Evolutionary conservation across 2,329 filamentous ascomycete genomes (phyloP).

Genomic region (Fusarium continuum): DNA sequence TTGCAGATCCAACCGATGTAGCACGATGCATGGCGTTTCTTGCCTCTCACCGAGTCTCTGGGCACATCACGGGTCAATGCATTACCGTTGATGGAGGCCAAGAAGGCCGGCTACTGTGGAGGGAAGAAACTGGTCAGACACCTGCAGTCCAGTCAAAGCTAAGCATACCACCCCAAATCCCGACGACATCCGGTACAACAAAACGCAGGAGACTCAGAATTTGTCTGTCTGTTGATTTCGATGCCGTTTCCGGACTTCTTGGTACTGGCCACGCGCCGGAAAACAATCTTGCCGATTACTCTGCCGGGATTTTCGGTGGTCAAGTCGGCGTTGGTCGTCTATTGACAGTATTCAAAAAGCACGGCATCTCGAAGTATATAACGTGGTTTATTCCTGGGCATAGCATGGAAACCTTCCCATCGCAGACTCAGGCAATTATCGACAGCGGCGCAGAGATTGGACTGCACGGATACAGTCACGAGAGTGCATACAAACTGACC

Average conservation of each 20-base stretch:
- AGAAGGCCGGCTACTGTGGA: neutral
- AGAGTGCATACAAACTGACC: neutral
- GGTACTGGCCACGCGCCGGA: neutral
- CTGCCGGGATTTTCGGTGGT: neutral
- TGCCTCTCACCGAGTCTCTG: neutral
- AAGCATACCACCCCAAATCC: neutral
- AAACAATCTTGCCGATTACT: neutral
- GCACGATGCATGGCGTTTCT: neutral
- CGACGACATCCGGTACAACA: neutral
- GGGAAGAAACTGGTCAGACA: neutral
- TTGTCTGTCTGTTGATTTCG: neutral
- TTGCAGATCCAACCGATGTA: neutral
- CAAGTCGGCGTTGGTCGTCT: neutral
- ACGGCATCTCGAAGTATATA: accelerated
- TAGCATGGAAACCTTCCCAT: neutral
- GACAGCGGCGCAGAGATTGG: neutral
- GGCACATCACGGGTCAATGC: neutral
- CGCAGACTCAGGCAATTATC: neutral
- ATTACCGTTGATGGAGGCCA: neutral
- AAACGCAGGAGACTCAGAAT: neutral
- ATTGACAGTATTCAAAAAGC: neutral
- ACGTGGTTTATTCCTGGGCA: neutral
- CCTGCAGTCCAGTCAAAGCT: no score
- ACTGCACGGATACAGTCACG: neutral
- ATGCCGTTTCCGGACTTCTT: neutral